Percentiles rank a stretch among this genome's conserved stretches.
Conservation (phyloP, 805 yeast genomes). For the Candida ortonii region DNA sequence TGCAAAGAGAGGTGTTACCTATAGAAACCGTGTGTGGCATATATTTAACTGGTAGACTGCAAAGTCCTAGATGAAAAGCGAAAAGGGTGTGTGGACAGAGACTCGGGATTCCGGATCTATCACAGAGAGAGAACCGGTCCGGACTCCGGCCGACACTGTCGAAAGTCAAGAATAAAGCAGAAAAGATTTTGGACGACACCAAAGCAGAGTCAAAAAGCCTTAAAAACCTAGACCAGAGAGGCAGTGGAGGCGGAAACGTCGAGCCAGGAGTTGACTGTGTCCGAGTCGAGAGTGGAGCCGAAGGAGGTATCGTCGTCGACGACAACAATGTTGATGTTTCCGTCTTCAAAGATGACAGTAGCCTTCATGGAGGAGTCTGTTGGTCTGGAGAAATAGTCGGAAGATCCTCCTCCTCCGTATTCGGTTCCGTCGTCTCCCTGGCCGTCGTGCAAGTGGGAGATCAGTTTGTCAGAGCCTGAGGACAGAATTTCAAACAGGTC, state of each 20-base stretch:
- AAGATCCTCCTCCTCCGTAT: slow-evolving; percentile 76
- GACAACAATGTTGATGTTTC: slow-evolving; percentile 54
- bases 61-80: too few species aligned
- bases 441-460: slow-evolving; percentile 79
- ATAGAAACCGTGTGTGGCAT: too few species aligned
- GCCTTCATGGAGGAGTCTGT: slow-evolving; percentile 74
- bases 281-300: slow-evolving; percentile 48
- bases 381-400: slow-evolving; percentile 89
- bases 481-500: slow-evolving; percentile 88
- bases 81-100: too few species aligned
- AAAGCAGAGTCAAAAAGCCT: slow-evolving; percentile 1
- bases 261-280: slow-evolving; percentile 62
- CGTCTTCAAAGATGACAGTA: slow-evolving; percentile 75
- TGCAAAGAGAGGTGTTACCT: too few species aligned
- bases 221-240: slow-evolving; percentile 7
- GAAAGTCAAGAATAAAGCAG: too few species aligned
- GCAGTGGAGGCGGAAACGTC: slow-evolving; percentile 49
- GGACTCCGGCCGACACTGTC: too few species aligned
- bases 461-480: slow-evolving; percentile 70
- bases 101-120: too few species aligned
- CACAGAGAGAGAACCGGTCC: too few species aligned
- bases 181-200: too few species aligned
- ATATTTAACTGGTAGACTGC: too few species aligned
- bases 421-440: slow-evolving; percentile 60
- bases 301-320: slow-evolving; percentile 55